Percentiles rank a stretch among this genome's conserved stretches.
Conservation (phyloP, 805 yeast species). For the Saccharomycopsis guyanensis region DNA sequence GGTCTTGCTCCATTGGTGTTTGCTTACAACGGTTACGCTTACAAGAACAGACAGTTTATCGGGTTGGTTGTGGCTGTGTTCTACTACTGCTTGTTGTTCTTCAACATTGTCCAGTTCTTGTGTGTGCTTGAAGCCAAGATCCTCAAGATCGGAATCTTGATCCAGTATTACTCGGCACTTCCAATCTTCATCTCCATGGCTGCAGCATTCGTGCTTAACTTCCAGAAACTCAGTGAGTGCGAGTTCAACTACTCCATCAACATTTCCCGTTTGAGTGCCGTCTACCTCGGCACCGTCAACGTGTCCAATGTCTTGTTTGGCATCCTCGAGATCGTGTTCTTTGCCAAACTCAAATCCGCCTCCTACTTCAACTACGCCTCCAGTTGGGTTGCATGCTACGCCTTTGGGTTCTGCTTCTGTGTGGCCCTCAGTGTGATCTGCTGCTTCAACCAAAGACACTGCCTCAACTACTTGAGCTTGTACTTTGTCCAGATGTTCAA, state of each 20-base stretch:
- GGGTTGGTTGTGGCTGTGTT: conserved; percentile 1
- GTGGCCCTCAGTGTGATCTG: conserved; percentile 7
- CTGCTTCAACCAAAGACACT: conserved; percentile 3
- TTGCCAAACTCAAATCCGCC: background rate
- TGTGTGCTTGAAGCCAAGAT: conserved; percentile 6
- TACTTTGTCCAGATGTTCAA: conserved; percentile 9
- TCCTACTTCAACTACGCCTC: background rate
- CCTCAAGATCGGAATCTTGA: background rate
- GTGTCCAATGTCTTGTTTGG: conserved; percentile 14
- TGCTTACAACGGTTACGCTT: background rate
- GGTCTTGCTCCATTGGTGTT: conserved; percentile 4
- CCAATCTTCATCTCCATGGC: background rate
- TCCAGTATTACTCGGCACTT: conserved; percentile 9
- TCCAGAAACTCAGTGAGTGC: conserved; percentile 2
- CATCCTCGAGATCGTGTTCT: conserved; percentile 7
- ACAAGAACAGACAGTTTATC: background rate
- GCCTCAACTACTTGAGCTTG: conserved; percentile 5
- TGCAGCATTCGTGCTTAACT: conserved; percentile 2
- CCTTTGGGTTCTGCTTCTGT: conserved; percentile 12
- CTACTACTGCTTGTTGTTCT: conserved; percentile 6
- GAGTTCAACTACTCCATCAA: conserved; percentile 4
- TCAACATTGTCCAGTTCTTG: conserved; percentile 3
- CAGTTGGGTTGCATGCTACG: conserved; percentile 8
- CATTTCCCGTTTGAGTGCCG: background rate
- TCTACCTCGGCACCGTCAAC: conserved; percentile 7